Evolutionary conservation across 345 rosid genomes (phyloP).

Genomic region (Eucalyptus sp.): DNA sequence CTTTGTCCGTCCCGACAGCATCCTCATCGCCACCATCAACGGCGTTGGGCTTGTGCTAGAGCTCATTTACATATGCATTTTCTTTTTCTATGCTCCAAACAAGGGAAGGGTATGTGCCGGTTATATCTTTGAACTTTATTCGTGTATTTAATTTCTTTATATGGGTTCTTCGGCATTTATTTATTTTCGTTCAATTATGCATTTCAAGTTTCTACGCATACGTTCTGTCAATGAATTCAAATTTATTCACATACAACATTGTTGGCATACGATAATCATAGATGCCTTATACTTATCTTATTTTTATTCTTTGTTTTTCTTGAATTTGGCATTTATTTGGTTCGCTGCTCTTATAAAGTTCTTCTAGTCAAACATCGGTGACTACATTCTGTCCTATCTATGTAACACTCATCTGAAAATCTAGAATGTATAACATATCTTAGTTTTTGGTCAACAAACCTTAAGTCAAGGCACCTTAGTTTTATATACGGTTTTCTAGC

Average conservation of each 20-base stretch:
- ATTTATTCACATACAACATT: neutral
- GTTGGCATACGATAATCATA: neutral
- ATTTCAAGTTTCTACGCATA: neutral
- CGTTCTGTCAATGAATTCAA: neutral
- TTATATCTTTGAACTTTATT: neutral
- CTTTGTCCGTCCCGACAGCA: slow-evolving; percentile 18
- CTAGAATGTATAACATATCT: neutral
- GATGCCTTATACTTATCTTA: neutral
- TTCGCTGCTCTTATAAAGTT: neutral
- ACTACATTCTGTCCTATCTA: neutral
- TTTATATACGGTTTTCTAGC: neutral
- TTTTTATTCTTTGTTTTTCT: neutral
- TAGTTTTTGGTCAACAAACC: neutral
- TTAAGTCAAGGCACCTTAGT: neutral
- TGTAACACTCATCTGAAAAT: neutral
- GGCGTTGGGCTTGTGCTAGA: slow-evolving; percentile 18
- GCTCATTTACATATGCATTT: slow-evolving; percentile 15
- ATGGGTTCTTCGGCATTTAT: neutral
- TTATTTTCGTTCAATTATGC: neutral
- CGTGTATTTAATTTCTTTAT: no score
- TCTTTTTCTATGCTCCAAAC: neutral
- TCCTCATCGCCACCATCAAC: slow-evolving; percentile 29
- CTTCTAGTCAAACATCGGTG: neutral
- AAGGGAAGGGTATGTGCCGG: neutral
- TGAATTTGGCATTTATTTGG: neutral